Evolutionary conservation across 768 basidiomycete species (phyloP).

Genomic region (Serendipita sp.): DNA sequence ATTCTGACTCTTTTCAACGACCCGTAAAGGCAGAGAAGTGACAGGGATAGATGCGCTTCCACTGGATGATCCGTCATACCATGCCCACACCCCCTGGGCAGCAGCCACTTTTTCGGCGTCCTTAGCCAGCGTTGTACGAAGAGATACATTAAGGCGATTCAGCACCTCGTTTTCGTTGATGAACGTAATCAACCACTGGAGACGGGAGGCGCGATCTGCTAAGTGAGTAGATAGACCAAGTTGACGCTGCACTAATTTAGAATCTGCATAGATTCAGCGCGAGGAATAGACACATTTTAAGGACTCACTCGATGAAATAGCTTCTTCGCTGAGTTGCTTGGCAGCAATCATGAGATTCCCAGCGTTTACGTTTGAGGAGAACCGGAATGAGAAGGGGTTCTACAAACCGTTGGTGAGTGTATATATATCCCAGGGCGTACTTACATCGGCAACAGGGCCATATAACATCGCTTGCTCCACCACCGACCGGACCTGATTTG

Average conservation of each 20-base stretch:
- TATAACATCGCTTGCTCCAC: constrained; percentile 76
- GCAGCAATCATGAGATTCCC: constrained; percentile 67
- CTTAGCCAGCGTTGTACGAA: constrained; percentile 29
- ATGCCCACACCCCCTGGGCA: constrained; percentile 64
- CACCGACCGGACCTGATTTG: constrained; percentile 55
- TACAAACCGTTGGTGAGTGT: constrained; percentile 15
- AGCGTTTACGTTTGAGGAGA: constrained; percentile 63
- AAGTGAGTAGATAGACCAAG: constrained; percentile 72
- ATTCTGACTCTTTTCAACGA: not conserved
- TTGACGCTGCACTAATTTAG: constrained; percentile 49
- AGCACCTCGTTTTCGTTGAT: constrained; percentile 76
- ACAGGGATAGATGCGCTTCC: not conserved
- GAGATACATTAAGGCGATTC: constrained; percentile 35
- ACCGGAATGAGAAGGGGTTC: constrained; percentile 67
- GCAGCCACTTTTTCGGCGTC: constrained; percentile 82
- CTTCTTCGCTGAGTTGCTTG: constrained; percentile 51
- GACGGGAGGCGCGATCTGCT: constrained; percentile 50
- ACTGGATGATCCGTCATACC: constrained; percentile 36
- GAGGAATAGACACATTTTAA: not conserved
- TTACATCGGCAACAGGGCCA: constrained; percentile 46
- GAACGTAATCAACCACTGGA: constrained; percentile 76
- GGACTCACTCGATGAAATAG: constrained; percentile 52
- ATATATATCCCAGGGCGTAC: constrained; percentile 5
- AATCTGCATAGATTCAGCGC: constrained; percentile 27
- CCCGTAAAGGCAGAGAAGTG: not conserved